Evolutionary conservation across 371 early-diverging fungal genomes (phyloP).

Genomic region (Mortierella sp.): DNA sequence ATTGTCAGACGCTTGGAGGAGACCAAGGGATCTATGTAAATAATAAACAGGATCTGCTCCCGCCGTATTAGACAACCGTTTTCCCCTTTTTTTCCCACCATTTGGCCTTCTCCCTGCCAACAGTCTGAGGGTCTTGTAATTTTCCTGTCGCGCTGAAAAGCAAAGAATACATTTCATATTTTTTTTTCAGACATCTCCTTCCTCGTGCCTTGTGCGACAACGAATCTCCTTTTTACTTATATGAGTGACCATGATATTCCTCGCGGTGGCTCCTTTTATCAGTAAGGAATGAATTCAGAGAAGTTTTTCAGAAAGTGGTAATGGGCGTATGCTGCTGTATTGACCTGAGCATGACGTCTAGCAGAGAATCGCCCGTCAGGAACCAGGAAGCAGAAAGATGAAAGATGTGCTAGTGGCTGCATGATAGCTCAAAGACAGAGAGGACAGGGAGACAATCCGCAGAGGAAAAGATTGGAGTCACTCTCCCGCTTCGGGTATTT

Average conservation of each 20-base stretch:
- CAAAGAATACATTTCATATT: background rate
- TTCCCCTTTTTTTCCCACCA: background rate
- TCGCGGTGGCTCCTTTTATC: background rate
- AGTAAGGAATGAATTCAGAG: background rate
- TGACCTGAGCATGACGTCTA: too few species aligned
- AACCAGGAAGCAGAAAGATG: too few species aligned
- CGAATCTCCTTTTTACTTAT: background rate
- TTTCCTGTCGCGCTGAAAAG: conserved; percentile 7
- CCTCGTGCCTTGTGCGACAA: background rate
- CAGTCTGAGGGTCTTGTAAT: conserved; percentile 6
- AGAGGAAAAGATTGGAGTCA: background rate
- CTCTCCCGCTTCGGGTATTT: background rate
- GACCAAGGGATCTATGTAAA: conserved; percentile 61
- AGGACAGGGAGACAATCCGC: background rate
- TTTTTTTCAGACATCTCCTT: background rate
- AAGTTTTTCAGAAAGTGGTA: background rate
- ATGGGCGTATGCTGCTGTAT: background rate
- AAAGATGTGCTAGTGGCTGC: background rate
- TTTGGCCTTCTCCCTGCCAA: background rate
- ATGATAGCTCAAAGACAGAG: background rate
- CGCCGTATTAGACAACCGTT: background rate
- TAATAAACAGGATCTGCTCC: conserved; percentile 2
- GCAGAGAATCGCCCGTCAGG: background rate
- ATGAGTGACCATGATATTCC: background rate
- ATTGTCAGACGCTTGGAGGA: conserved; percentile 79